These are phyloP conservation scores for Colletotrichum paranaense DNA, from an alignment of 2,329 filamentous ascomycete species.

Conservation along the genomic window DNA sequence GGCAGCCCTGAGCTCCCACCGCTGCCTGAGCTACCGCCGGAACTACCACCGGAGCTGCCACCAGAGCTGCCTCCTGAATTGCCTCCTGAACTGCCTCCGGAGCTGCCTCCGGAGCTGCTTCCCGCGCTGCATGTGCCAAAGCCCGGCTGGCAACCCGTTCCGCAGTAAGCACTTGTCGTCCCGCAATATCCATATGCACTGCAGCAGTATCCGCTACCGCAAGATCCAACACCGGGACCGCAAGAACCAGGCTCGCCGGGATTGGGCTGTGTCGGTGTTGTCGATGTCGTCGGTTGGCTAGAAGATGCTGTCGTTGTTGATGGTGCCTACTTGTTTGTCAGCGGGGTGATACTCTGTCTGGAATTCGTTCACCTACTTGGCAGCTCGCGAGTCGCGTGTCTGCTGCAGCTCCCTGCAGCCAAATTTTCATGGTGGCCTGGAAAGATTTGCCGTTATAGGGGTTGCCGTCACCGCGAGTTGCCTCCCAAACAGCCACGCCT, in stretches of 20 bases:
- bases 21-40: neutral
- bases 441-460: conserved; percentile 33
- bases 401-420: conserved; percentile 17
- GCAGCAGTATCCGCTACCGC: conserved; percentile 34
- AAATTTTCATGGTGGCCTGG: conserved; percentile 30
- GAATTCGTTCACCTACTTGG: neutral
- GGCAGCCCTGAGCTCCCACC: conserved; percentile 16
- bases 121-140: conserved; percentile 34
- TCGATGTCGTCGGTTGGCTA: neutral
- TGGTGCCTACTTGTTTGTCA: neutral
- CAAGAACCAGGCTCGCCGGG: conserved; percentile 17
- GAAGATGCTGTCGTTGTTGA: neutral
- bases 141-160: conserved; percentile 27
- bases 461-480: conserved; percentile 37
- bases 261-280: neutral
- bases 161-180: conserved; percentile 30
- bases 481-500: conserved; percentile 47
- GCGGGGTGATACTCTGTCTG: neutral
- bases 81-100: neutral
- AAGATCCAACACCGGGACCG: conserved; percentile 15
- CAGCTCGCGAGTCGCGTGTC: conserved; percentile 6
- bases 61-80: neutral
- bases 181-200: conserved; percentile 37
- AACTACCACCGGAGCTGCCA: conserved; percentile 4
- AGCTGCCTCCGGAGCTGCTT: conserved; percentile 2